A percentile compares a stretch with the other conserved stretches of the same genome.
Evolutionary conservation across 306 rosid genomes (phyloP).

Genomic region (Lablab purpureus): DNA sequence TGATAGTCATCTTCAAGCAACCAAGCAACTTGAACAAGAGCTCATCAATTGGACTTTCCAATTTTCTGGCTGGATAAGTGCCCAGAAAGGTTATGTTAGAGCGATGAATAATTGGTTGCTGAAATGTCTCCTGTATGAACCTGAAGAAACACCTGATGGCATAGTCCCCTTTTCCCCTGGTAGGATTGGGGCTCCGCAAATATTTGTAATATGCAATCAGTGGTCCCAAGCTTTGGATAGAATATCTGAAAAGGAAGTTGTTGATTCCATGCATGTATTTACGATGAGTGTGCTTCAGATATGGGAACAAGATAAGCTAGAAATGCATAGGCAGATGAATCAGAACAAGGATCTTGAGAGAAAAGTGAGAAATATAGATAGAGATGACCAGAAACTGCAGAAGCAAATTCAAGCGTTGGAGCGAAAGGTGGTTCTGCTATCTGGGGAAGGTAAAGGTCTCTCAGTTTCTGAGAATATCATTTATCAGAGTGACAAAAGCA

Average conservation of each 20-base stretch:
- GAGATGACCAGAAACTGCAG: slow-evolving; percentile 87
- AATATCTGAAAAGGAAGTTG: slow-evolving; percentile 90
- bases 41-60: slow-evolving; percentile 89
- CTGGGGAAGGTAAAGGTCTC: slow-evolving; percentile 63
- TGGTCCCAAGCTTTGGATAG: slow-evolving; percentile 96
- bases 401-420: slow-evolving; percentile 91
- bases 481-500: slow-evolving; percentile 81
- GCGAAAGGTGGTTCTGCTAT: slow-evolving; percentile 63
- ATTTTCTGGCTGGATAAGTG: slow-evolving; percentile 87
- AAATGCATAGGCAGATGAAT: slow-evolving; percentile 71
- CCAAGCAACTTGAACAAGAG: slow-evolving; percentile 79
- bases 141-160: slow-evolving; percentile 94
- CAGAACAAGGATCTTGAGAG: slow-evolving; percentile 84
- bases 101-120: slow-evolving; percentile 92
- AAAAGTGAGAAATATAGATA: slow-evolving; percentile 74
- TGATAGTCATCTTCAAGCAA: slow-evolving; percentile 74
- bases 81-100: slow-evolving; percentile 86
- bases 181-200: slow-evolving; percentile 88
- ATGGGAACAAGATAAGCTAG: slow-evolving; percentile 88
- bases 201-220: slow-evolving; percentile 93
- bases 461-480: slow-evolving; percentile 68
- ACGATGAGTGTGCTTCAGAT: slow-evolving; percentile 76
- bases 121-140: slow-evolving; percentile 81
- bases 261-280: slow-evolving; percentile 81
- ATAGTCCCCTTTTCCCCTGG: slow-evolving; percentile 92